Conservation (phyloP, 352 stramenopile genomes). For the Plasmopara viticola region DNA sequence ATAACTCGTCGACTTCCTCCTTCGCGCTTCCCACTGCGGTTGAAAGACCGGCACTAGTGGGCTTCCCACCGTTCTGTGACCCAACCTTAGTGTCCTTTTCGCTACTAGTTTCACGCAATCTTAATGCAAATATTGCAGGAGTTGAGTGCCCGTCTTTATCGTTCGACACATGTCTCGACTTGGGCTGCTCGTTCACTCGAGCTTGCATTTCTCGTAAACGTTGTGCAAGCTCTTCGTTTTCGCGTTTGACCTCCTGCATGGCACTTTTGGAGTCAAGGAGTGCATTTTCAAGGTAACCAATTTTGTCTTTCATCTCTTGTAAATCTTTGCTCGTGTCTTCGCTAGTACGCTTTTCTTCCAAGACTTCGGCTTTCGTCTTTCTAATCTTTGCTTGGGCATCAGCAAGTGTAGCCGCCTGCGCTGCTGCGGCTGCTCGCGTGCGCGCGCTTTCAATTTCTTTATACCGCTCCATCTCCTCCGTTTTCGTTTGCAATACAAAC, state of each 20-base stretch:
- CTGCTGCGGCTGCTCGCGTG: slow-evolving; percentile 24
- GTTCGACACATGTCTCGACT: not conserved
- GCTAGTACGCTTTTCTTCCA: slow-evolving; percentile 23
- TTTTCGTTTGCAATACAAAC: slow-evolving; percentile 46
- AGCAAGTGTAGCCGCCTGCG: slow-evolving; percentile 24
- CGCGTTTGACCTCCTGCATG: slow-evolving; percentile 37
- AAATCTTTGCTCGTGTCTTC: slow-evolving; percentile 26
- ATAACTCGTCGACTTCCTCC: slow-evolving; percentile 44
- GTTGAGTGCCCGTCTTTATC: slow-evolving; percentile 8
- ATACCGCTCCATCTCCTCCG: slow-evolving; percentile 44
- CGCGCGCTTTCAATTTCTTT: slow-evolving; percentile 46
- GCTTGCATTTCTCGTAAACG: slow-evolving; percentile 46
- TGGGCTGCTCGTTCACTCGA: slow-evolving; percentile 26
- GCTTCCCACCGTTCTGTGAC: slow-evolving; percentile 2
- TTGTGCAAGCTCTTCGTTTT: slow-evolving; percentile 46
- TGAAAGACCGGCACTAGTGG: not conserved
- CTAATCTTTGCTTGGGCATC: slow-evolving; percentile 24
- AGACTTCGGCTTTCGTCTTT: slow-evolving; percentile 18
- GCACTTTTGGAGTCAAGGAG: slow-evolving; percentile 23
- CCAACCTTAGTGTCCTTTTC: slow-evolving; percentile 9
- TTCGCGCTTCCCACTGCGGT: not conserved
- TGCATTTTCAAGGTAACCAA: slow-evolving; percentile 29
- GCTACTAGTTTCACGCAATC: slow-evolving; percentile 22
- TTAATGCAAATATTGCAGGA: slow-evolving; percentile 37
- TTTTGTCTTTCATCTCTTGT: slow-evolving; percentile 35